These are phyloP conservation scores for Leccinum ponderosum DNA, from an alignment of 1,284 basidiomycete genomes.

Conservation along the genomic window DNA sequence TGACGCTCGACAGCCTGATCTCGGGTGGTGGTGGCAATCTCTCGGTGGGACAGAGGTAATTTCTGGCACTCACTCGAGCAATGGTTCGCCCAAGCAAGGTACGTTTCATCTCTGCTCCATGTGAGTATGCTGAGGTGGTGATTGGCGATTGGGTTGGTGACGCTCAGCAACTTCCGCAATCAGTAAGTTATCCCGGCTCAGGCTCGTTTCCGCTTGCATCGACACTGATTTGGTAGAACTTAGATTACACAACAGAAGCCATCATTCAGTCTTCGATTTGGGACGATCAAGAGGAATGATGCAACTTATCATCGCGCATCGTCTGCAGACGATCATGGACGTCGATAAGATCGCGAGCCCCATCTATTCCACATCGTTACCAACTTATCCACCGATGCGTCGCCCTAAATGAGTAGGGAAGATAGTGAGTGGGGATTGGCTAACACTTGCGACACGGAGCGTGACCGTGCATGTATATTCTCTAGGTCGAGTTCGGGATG, in stretches of 20 bases:
- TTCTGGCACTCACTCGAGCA: slow-evolving; percentile 46
- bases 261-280: slow-evolving; percentile 34
- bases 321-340: slow-evolving; percentile 64
- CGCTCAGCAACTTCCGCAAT: slow-evolving; percentile 39
- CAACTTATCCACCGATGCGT: slow-evolving; percentile 12
- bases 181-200: slow-evolving; percentile 8
- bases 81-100: slow-evolving; percentile 35
- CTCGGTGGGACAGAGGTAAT: slow-evolving; percentile 72
- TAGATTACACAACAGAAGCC: slow-evolving; percentile 32
- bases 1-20: slow-evolving; percentile 40
- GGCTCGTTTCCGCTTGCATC: background rate
- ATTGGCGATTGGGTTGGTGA: background rate
- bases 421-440: slow-evolving; percentile 30
- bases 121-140: background rate
- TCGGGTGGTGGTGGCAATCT: slow-evolving; percentile 64
- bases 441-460: background rate
- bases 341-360: slow-evolving; percentile 49
- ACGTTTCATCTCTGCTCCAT: slow-evolving; percentile 9
- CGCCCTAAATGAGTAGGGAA: slow-evolving; percentile 34
- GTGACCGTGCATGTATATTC: background rate
- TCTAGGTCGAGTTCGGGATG: slow-evolving; percentile 43
- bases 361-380: slow-evolving; percentile 12
- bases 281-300: slow-evolving; percentile 51
- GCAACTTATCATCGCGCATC: slow-evolving; percentile 44
- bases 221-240: background rate